These are phyloP conservation scores for Botrytis hyacinthi DNA, from an alignment of 2,329 filamentous ascomycete species.

Conservation along the genomic window DNA sequence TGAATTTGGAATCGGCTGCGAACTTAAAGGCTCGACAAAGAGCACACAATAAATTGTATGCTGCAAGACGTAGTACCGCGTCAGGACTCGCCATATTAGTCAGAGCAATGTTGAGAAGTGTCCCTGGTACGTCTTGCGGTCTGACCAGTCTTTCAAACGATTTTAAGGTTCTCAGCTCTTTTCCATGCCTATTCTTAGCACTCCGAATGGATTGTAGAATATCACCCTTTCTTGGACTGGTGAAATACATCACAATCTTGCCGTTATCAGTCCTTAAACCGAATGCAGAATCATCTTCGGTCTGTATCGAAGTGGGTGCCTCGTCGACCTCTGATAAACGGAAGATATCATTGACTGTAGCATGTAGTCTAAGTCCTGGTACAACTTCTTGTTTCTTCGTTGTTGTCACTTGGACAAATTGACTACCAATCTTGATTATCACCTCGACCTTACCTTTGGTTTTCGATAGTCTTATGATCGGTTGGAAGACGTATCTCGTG, in stretches of 20 bases:
- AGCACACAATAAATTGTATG: constrained; percentile 66
- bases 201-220: constrained; percentile 61
- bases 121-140: constrained; percentile 69
- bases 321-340: constrained; percentile 66
- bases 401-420: constrained; percentile 69
- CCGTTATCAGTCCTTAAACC: constrained; percentile 66
- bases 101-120: constrained; percentile 64
- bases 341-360: constrained; percentile 69
- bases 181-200: constrained; percentile 63
- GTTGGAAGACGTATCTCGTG: constrained; percentile 63
- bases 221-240: constrained; percentile 61
- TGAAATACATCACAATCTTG: constrained; percentile 71
- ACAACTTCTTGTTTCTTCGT: constrained; percentile 67
- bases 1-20: constrained; percentile 57
- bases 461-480: constrained; percentile 63
- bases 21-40: constrained; percentile 68
- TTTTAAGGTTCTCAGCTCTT: constrained; percentile 59
- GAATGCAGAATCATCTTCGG: constrained; percentile 66
- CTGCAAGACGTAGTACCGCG: constrained; percentile 57
- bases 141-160: constrained; percentile 63
- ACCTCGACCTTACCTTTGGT: constrained; percentile 71
- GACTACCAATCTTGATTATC: constrained; percentile 64
- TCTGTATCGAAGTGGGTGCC: constrained; percentile 60
- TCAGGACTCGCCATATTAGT: constrained; percentile 65
- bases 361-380: constrained; percentile 58